Conservation (phyloP, 2,329 filamentous ascomycete genomes). For the Elsinoe necatrix region DNA sequence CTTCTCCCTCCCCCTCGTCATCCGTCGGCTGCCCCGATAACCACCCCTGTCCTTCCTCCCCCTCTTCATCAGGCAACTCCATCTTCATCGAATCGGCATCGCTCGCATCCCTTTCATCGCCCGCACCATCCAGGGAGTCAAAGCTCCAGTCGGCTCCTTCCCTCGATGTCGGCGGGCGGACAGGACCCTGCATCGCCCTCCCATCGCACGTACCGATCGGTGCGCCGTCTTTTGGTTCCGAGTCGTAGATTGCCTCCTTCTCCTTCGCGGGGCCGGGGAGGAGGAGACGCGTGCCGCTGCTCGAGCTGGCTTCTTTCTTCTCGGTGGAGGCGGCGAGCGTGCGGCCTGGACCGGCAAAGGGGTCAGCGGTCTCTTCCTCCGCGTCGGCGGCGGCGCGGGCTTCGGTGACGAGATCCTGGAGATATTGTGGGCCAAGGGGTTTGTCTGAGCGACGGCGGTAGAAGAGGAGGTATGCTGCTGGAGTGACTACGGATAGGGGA, state of each 20-base stretch:
- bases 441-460: slow-evolving; percentile 74
- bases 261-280: slow-evolving; percentile 29
- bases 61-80: slow-evolving; percentile 20
- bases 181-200: slow-evolving; percentile 1
- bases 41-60: slow-evolving; percentile 20
- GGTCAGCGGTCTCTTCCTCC: slow-evolving; percentile 34
- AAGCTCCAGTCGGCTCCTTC: slow-evolving; percentile 18
- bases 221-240: neutral
- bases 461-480: slow-evolving; percentile 85
- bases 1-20: neutral
- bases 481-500: slow-evolving; percentile 56
- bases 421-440: slow-evolving; percentile 70
- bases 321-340: slow-evolving; percentile 13
- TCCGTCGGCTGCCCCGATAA: neutral
- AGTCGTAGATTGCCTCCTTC: neutral
- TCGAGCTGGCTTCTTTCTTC: neutral
- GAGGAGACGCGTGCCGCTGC: neutral
- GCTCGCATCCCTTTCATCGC: neutral
- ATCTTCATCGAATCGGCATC: slow-evolving; percentile 17
- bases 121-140: slow-evolving; percentile 5
- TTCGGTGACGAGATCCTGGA: slow-evolving; percentile 61
- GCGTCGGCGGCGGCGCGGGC: slow-evolving; percentile 45
- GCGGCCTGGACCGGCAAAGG: slow-evolving; percentile 64
- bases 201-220: slow-evolving; percentile 13
- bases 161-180: slow-evolving; percentile 19